Evolutionary conservation across 1,284 basidiomycete species (phyloP).

Genomic region (Papiliotrema nemorosa): DNA sequence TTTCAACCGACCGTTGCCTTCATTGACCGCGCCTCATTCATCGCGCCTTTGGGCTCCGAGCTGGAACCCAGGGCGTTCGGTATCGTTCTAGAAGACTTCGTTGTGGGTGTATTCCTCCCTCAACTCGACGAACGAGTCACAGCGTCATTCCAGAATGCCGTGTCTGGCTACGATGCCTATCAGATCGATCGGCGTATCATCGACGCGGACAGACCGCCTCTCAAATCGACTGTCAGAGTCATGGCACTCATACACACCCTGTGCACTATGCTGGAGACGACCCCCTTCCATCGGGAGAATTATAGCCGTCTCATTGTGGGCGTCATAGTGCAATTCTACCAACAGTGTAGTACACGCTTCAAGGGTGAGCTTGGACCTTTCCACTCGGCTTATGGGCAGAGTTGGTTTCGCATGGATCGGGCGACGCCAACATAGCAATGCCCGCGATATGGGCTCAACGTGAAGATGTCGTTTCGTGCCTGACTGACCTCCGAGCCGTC

Average conservation of each 20-base stretch:
- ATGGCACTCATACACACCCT: slow-evolving; percentile 89
- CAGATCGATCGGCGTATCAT: slow-evolving; percentile 48
- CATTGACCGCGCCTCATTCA: slow-evolving; percentile 63
- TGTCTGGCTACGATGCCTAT: slow-evolving; percentile 78
- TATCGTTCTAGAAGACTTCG: slow-evolving; percentile 78
- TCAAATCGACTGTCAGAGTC: slow-evolving; percentile 79
- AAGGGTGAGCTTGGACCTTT: slow-evolving; percentile 50
- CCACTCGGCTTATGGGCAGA: slow-evolving; percentile 12
- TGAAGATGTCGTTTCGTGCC: slow-evolving; percentile 68
- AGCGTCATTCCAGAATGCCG: slow-evolving; percentile 76
- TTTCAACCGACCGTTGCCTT: slow-evolving; percentile 92
- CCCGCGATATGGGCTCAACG: slow-evolving; percentile 83
- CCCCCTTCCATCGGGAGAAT: slow-evolving; percentile 94
- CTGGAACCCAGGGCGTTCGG: slow-evolving; percentile 65
- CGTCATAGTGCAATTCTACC: slow-evolving; percentile 96
- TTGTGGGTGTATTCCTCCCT: slow-evolving; percentile 86
- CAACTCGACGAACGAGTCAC: slow-evolving; percentile 94
- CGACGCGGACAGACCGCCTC: slow-evolving; percentile 29
- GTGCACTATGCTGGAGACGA: slow-evolving; percentile 84
- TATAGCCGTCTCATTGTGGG: slow-evolving; percentile 90
- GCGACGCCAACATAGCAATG: slow-evolving; percentile 47
- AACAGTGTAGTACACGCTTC: slow-evolving; percentile 84
- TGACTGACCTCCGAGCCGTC: slow-evolving; percentile 53
- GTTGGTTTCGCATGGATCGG: slow-evolving; percentile 19
- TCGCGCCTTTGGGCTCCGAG: slow-evolving; percentile 70